Conservation (phyloP, 257 asterid species). For the Solanum bulbocastanum region DNA sequence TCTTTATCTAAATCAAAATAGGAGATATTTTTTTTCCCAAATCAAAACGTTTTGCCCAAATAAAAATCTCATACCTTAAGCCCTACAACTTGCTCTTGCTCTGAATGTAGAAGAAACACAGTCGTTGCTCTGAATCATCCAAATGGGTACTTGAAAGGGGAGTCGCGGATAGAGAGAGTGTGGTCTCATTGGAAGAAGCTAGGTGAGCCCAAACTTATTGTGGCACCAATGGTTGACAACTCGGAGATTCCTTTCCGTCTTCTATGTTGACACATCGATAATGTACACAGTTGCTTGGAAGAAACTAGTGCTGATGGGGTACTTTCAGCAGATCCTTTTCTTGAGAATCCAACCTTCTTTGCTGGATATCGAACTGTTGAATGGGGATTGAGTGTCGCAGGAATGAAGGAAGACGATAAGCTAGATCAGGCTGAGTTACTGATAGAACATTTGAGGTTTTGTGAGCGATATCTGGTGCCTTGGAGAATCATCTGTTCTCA, state of each 20-base stretch:
- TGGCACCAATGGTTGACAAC: too few species aligned
- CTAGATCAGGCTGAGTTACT: conserved; percentile 65
- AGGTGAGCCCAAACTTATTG: conserved; percentile 60
- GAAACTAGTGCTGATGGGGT: conserved; percentile 73
- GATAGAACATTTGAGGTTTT: conserved; percentile 58
- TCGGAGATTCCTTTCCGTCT: too few species aligned
- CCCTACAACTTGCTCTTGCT: not conserved
- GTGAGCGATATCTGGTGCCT: conserved; percentile 80
- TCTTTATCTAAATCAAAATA: too few species aligned
- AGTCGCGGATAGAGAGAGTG: conserved; percentile 63
- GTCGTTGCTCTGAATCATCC: conserved; percentile 16
- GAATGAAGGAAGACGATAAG: conserved; percentile 27
- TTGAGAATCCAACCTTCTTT: conserved; percentile 86
- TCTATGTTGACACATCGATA: too few species aligned
- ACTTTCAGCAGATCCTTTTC: conserved; percentile 86
- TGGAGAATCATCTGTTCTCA: conserved; percentile 95
- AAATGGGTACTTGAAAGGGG: conserved; percentile 53
- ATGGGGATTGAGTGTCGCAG: conserved; percentile 39
- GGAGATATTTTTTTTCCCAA: too few species aligned
- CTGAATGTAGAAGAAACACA: not conserved
- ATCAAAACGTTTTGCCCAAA: too few species aligned
- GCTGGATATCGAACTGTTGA: conserved; percentile 66
- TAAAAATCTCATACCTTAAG: too few species aligned
- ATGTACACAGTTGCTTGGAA: conserved; percentile 63
- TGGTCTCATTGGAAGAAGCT: conserved; percentile 83